Conservation (phyloP, 768 basidiomycete species). For the Sutorius australiensis region DNA sequence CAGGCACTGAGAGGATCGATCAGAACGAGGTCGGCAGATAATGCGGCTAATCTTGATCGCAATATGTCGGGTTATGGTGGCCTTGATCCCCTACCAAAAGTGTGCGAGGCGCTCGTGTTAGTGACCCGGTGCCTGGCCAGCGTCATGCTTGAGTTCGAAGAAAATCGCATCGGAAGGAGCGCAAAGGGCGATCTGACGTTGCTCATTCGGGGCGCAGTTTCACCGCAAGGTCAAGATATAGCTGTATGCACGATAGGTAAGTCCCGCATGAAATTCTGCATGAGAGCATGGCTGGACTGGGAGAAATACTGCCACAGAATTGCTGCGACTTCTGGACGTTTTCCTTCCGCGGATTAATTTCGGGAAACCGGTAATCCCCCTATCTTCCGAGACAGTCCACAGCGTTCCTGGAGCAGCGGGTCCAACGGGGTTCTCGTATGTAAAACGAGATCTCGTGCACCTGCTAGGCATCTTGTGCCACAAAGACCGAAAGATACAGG, state of each 20-base stretch:
- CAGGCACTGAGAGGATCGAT: conserved; percentile 48
- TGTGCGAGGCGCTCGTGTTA: conserved; percentile 76
- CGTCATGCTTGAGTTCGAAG: conserved; percentile 44
- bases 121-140: conserved; percentile 73
- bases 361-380: conserved; percentile 48
- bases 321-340: conserved; percentile 69
- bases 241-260: conserved; percentile 58
- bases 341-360: conserved; percentile 86
- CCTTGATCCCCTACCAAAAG: conserved; percentile 72
- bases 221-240: conserved; percentile 40
- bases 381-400: conserved; percentile 3
- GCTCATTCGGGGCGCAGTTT: conserved; percentile 44
- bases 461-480: conserved; percentile 77
- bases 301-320: conserved; percentile 54
- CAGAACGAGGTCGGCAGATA: conserved; percentile 21
- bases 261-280: conserved; percentile 13
- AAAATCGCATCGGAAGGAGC: conserved; percentile 28
- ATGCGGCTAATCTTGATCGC: not conserved
- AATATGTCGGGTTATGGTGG: conserved; percentile 32
- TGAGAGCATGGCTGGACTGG: not conserved
- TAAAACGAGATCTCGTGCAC: conserved; percentile 89
- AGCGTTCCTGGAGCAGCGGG: conserved; percentile 32
- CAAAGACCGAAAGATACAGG: conserved; percentile 62
- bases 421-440: conserved; percentile 66
- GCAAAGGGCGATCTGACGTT: conserved; percentile 26